phyloP scores from a whole-genome alignment of 768 basidiomycete species.

The Naganishia vaughanmartiniae region DNA sequence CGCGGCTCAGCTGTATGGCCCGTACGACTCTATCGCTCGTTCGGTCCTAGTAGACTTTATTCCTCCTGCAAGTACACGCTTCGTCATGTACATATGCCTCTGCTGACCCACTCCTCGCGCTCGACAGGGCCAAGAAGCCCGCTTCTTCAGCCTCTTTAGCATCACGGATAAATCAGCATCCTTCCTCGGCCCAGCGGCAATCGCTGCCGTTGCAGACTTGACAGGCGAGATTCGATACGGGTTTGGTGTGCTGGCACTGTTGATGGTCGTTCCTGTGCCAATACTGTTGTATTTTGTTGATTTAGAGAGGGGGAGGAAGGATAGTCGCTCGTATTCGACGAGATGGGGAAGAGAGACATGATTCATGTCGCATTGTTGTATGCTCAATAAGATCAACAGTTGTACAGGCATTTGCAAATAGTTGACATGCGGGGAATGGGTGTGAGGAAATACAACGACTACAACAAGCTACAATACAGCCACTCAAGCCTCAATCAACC shows the following conservation, averaged over 20 bases:
- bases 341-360: background rate
- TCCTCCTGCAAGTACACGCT: slow-evolving; percentile 57
- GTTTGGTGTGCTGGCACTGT: slow-evolving; percentile 79
- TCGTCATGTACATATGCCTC: background rate
- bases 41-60: slow-evolving; percentile 83
- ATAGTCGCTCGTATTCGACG: slow-evolving; percentile 51
- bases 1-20: slow-evolving; percentile 64
- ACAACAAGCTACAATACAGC: background rate
- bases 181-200: slow-evolving; percentile 84
- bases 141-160: slow-evolving; percentile 80
- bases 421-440: too few relatives aligned
- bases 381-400: background rate
- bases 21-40: slow-evolving; percentile 85
- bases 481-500: slow-evolving; percentile 59
- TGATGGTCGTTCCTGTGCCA: slow-evolving; percentile 79
- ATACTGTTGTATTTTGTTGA: slow-evolving; percentile 66
- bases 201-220: slow-evolving; percentile 78
- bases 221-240: slow-evolving; percentile 90
- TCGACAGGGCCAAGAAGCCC: slow-evolving; percentile 71
- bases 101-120: too few relatives aligned
- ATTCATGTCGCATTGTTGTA: background rate
- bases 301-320: slow-evolving; percentile 63
- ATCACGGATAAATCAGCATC: slow-evolving; percentile 84
- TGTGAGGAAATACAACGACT: background rate
- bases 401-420: background rate